Evolutionary conservation across 176 grass and related monocot genomes (phyloP).

Genomic region (Pharus latifolius): DNA sequence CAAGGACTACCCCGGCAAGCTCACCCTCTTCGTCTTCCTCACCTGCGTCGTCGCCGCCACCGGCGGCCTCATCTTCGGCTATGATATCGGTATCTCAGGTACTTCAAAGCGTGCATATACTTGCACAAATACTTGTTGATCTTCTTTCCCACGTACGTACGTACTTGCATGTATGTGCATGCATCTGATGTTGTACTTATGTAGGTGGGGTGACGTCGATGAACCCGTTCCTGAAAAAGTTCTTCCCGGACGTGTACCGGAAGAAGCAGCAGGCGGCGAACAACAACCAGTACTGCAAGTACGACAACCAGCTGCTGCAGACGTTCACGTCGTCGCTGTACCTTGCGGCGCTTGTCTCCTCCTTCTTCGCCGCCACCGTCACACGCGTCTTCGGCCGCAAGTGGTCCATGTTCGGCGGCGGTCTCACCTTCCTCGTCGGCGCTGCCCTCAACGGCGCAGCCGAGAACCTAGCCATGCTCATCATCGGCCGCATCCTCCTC

Average conservation of each 20-base stretch:
- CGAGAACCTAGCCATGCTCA: constrained; percentile 48
- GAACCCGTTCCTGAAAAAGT: constrained; percentile 36
- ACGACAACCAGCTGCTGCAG: constrained; percentile 59
- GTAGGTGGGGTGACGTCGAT: constrained; percentile 46
- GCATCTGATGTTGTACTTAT: no score
- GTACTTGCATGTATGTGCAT: no score
- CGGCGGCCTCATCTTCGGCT: constrained; percentile 63
- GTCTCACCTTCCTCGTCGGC: constrained; percentile 46
- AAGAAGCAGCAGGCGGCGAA: constrained; percentile 1
- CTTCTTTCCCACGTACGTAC: no score
- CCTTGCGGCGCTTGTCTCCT: constrained; percentile 46
- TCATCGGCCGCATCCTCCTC: constrained; percentile 46
- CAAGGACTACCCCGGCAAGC: constrained; percentile 57
- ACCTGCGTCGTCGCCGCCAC: constrained; percentile 54
- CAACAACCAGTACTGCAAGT: constrained; percentile 64
- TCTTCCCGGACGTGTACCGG: constrained; percentile 53
- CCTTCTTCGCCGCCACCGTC: constrained; percentile 57
- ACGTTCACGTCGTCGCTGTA: constrained; percentile 77
- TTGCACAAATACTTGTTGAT: no score
- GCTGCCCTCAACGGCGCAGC: constrained; percentile 50
- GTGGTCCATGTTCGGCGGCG: constrained; percentile 65
- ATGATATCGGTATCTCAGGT: constrained; percentile 64
- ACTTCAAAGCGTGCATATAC: no score
- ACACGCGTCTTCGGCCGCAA: constrained; percentile 40
- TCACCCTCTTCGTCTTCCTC: constrained; percentile 49